Base-by-base conservation (phyloP, 2,329 filamentous ascomycete species). In the Alternaria brassicicola region DNA sequence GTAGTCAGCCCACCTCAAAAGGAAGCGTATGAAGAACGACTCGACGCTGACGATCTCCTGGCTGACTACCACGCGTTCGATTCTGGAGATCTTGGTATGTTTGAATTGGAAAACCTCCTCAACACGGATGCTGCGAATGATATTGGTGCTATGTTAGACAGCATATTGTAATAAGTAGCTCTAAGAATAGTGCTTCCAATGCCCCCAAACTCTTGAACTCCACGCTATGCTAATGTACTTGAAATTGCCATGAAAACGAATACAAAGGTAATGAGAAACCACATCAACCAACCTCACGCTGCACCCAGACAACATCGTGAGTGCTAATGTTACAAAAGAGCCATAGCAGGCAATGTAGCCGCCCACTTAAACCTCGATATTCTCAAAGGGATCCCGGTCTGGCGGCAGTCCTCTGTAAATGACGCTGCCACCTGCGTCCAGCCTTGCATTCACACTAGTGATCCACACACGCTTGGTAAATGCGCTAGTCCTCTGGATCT, bases 371-470 rank as follows among this genome's bases (percentile, higher is more conserved):
- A 77, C 67, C 55, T 77, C 75, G 39, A 77, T 75, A 36, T 76
- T 76, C 69, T 77, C 74, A 64, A 77, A 76, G 1, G 75, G 75
- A 69, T 77, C 75, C 60, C 74, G 96, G 78, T 97, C 93, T 0
- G 93, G 93, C 15, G 93, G 93, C 60, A 92, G 91, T 62, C 87
- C 87, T 63, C 90, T 89, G 76, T 95, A 97, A 35, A 96, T 86
- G 5, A 96, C 92, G 17, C 90, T 87, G 28, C 87, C 87, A 76
- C 92, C 93, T 55, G 88, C 90, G 79, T 97, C 92, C 67, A 98
- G 81, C 9, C 92, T 91, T 19, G 94, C 93, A 57, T 93, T 93
- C 75, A 96, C 90, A 76, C 97, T 97, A 69, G 91, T 96, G 73
- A 98, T 93, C 91, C 93, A 97, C 51, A 98, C 90, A 64, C 84